These are phyloP conservation scores for Rhynchosporium agropyri DNA, from an alignment of 2,329 filamentous ascomycete species.

Conservation along the genomic window DNA sequence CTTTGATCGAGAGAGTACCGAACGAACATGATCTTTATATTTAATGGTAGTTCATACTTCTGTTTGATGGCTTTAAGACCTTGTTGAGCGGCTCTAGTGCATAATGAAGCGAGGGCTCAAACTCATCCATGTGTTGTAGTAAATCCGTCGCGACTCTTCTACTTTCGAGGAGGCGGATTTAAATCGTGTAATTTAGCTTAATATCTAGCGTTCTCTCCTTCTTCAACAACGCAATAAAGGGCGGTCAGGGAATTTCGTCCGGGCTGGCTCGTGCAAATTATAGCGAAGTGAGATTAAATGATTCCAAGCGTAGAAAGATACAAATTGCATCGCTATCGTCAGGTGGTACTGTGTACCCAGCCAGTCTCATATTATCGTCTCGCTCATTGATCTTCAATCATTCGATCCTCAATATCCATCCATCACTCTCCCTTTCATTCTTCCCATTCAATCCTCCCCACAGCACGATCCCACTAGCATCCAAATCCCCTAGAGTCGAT, in stretches of 20 bases:
- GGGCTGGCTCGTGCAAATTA: too few species aligned
- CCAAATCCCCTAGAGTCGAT: slow-evolving; percentile 58
- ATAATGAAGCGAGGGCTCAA: too few species aligned
- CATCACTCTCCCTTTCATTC: slow-evolving; percentile 59
- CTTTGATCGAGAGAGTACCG: too few species aligned
- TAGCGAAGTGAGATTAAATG: slow-evolving; percentile 2
- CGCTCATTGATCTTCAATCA: slow-evolving; percentile 17
- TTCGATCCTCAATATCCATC: slow-evolving; percentile 63
- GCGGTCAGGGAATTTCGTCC: too few species aligned
- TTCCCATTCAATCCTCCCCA: slow-evolving; percentile 61
- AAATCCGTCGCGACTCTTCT: too few species aligned
- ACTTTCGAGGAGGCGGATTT: too few species aligned
- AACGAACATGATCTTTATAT: not conserved
- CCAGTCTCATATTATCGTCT: not conserved
- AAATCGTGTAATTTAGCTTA: too few species aligned
- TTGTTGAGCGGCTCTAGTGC: slow-evolving; percentile 14
- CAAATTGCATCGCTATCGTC: slow-evolving; percentile 9
- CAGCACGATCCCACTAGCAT: slow-evolving; percentile 60
- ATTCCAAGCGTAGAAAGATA: not conserved
- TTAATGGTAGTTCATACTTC: not conserved
- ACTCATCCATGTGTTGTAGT: too few species aligned
- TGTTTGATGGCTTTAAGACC: slow-evolving; percentile 16
- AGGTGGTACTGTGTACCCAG: not conserved
- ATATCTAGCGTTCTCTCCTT: too few species aligned
- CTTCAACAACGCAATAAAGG: too few species aligned